These are phyloP conservation scores for Benincasa hispida DNA, from an alignment of 306 rosid genomes.

Conservation along the genomic window DNA sequence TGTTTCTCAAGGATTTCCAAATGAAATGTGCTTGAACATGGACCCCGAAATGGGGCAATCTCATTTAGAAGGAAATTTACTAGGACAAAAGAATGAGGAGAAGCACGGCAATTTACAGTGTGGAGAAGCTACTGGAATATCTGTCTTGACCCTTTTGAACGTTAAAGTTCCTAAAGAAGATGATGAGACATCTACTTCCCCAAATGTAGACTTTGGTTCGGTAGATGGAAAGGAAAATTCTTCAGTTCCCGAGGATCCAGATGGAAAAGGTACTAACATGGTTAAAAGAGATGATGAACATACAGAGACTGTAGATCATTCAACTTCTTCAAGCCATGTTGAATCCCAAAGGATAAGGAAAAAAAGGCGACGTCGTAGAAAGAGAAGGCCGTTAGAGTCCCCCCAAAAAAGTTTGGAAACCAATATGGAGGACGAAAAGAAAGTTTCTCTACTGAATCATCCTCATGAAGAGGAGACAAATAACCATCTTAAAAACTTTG, in stretches of 20 bases:
- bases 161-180: constrained; percentile 1
- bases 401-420: not conserved
- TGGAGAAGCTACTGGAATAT: not conserved
- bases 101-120: not conserved
- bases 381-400: not conserved
- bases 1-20: not conserved
- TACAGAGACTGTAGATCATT: not conserved
- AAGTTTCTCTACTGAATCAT: not conserved
- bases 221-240: constrained; percentile 3
- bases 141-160: not conserved
- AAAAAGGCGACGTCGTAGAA: not conserved
- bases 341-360: not conserved
- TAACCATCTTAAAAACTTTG: not conserved
- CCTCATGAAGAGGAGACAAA: not conserved
- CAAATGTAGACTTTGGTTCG: not conserved
- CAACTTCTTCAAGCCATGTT: not conserved
- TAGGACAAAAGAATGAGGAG: constrained; percentile 4
- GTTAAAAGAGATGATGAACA: not conserved
- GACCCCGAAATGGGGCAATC: not conserved
- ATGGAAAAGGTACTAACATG: not conserved
- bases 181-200: not conserved
- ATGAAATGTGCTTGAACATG: not conserved
- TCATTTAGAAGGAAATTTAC: not conserved
- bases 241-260: not conserved
- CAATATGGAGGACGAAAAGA: not conserved